A percentile compares a stretch with the other conserved stretches of the same genome.
Evolutionary conservation across 345 rosid species (phyloP).

Genomic region (Citrus inodora): DNA sequence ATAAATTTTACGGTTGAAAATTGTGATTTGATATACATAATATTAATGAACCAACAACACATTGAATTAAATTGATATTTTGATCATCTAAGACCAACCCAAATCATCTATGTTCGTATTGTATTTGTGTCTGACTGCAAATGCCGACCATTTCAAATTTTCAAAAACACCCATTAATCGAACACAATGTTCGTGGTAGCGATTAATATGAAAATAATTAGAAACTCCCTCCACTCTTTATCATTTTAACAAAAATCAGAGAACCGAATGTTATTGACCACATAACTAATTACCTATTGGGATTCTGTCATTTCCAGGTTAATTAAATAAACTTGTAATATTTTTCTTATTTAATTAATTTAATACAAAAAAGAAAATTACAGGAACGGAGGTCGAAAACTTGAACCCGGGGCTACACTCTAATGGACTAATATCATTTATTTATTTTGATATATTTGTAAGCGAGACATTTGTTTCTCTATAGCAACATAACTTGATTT

Average conservation of each 20-base stretch:
- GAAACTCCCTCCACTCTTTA: background rate
- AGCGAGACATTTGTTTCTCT: constrained; percentile 15
- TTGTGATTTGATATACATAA: rapidly evolving
- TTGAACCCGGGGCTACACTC: constrained; percentile 6
- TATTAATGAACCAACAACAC: no score
- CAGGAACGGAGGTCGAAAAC: constrained; percentile 3
- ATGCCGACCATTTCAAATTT: background rate
- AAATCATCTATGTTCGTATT: no score
- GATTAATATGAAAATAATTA: no score
- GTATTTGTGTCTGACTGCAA: background rate
- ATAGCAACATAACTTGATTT: constrained; percentile 5
- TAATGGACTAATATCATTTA: background rate
- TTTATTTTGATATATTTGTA: background rate
- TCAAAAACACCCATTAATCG: background rate
- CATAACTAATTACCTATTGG: background rate
- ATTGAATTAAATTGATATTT: no score
- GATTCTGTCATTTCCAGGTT: background rate
- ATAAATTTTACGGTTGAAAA: no score
- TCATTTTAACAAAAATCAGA: background rate
- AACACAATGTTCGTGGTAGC: background rate
- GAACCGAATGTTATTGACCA: background rate
- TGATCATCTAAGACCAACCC: no score
- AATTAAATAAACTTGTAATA: background rate
- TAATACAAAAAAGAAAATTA: background rate
- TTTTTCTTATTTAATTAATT: background rate